Conservation (phyloP, 768 basidiomycete species). For the Neoboletus magnificus region DNA sequence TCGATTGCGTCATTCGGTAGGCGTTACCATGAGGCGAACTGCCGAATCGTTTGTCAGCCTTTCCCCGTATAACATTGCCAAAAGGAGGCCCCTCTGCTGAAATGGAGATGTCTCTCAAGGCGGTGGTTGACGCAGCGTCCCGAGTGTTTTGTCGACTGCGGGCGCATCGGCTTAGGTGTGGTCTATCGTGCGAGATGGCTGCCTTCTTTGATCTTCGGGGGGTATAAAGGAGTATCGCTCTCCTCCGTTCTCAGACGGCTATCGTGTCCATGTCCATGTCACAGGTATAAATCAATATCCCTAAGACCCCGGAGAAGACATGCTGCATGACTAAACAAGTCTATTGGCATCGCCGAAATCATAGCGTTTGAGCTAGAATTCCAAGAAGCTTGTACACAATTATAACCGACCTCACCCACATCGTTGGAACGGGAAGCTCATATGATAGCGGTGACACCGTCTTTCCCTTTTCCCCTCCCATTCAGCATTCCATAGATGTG, state of each 20-base stretch:
- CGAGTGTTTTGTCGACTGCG: too few relatives aligned
- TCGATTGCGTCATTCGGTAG: neutral
- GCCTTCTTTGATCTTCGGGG: neutral
- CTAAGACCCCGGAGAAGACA: neutral
- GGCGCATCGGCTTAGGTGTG: neutral
- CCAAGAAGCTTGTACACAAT: neutral
- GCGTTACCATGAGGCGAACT: neutral
- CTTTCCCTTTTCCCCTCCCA: neutral
- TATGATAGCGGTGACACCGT: neutral
- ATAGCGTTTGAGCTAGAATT: neutral
- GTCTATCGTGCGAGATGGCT: neutral
- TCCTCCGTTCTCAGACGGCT: neutral
- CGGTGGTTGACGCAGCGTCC: neutral
- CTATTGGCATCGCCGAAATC: neutral
- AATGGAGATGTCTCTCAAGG: neutral
- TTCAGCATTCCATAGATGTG: neutral
- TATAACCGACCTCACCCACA: neutral
- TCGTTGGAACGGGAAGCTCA: neutral
- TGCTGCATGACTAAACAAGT: neutral
- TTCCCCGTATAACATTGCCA: neutral
- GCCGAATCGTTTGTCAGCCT: neutral
- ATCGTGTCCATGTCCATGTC: neutral
- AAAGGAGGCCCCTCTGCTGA: neutral
- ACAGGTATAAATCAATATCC: neutral
- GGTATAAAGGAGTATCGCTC: neutral